Evolutionary conservation across 345 rosid genomes (phyloP).

Genomic region (Draba incana): DNA sequence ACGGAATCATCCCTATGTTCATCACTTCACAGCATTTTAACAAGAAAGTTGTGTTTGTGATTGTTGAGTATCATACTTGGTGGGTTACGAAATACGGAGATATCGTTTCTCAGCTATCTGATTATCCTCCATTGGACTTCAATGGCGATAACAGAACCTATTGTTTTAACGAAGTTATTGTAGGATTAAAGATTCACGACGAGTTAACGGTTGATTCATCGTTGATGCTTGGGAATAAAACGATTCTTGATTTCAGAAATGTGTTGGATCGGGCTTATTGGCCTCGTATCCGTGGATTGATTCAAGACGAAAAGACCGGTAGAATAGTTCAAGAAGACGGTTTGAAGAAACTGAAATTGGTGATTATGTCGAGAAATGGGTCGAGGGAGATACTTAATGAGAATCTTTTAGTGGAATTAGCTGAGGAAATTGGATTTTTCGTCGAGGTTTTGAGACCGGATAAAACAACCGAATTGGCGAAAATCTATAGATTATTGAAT

Average conservation of each 20-base stretch:
- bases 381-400: constrained; percentile 66
- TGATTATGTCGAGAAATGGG: constrained; percentile 58
- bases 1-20: constrained; percentile 74
- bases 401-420: constrained; percentile 53
- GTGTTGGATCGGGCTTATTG: constrained; percentile 60
- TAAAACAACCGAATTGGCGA: constrained; percentile 63
- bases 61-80: constrained; percentile 72
- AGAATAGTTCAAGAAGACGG: background rate
- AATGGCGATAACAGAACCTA: constrained; percentile 58
- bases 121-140: constrained; percentile 57
- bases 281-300: constrained; percentile 59
- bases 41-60: constrained; percentile 75
- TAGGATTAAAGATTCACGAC: constrained; percentile 69
- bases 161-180: constrained; percentile 77
- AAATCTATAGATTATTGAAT: constrained; percentile 57
- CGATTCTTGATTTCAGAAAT: constrained; percentile 59
- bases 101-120: constrained; percentile 59
- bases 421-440: constrained; percentile 57
- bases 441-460: constrained; percentile 66
- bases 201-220: constrained; percentile 63
- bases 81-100: constrained; percentile 70
- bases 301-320: constrained; percentile 38
- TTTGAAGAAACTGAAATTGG: constrained; percentile 58
- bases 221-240: constrained; percentile 51
- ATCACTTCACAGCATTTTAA: constrained; percentile 75